Conservation (phyloP, 2,329 filamentous ascomycete species). For the Chaetomium strumarium region DNA sequence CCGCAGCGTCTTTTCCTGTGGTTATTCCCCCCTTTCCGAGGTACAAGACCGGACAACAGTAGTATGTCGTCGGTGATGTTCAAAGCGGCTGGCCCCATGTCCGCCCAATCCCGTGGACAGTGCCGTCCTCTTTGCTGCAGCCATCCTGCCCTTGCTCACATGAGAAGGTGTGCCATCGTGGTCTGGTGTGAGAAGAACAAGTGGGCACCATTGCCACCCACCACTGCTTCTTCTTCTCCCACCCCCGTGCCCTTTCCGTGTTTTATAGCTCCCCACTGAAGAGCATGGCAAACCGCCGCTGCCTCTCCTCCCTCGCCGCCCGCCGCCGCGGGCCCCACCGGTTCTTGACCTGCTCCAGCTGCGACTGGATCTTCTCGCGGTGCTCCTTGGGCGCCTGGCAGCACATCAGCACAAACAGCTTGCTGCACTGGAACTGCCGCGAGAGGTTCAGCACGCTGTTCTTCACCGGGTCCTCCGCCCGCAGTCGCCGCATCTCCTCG, state of each 20-base stretch:
- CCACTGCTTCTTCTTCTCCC: background rate
- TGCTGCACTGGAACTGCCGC: slow-evolving; percentile 49
- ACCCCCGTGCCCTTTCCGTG: background rate
- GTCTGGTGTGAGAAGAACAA: too few relatives aligned
- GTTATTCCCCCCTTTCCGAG: background rate
- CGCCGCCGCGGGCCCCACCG: slow-evolving; percentile 52
- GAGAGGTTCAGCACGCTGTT: slow-evolving; percentile 53
- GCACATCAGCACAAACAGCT: slow-evolving; percentile 54
- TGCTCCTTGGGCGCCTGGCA: slow-evolving; percentile 45
- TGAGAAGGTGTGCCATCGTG: too few relatives aligned
- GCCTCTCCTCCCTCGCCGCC: slow-evolving; percentile 50
- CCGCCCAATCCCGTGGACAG: too few relatives aligned
- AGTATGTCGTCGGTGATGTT: too few relatives aligned
- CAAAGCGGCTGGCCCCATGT: too few relatives aligned
- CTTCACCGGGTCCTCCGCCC: slow-evolving; percentile 44
- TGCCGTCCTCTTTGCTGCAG: too few relatives aligned
- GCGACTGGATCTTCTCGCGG: slow-evolving; percentile 36
- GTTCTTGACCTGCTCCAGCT: slow-evolving; percentile 30
- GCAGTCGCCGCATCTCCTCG: slow-evolving; percentile 53
- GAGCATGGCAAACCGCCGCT: slow-evolving; percentile 48
- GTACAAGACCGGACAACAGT: background rate
- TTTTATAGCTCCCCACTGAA: slow-evolving; percentile 45
- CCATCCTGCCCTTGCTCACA: too few relatives aligned
- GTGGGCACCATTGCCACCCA: background rate
- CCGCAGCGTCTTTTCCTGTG: too few relatives aligned